A percentile compares a stretch with the other conserved stretches of the same genome.
Conservation (phyloP, 1,139 yeast genomes). For the Hyphopichia khmerensis region DNA sequence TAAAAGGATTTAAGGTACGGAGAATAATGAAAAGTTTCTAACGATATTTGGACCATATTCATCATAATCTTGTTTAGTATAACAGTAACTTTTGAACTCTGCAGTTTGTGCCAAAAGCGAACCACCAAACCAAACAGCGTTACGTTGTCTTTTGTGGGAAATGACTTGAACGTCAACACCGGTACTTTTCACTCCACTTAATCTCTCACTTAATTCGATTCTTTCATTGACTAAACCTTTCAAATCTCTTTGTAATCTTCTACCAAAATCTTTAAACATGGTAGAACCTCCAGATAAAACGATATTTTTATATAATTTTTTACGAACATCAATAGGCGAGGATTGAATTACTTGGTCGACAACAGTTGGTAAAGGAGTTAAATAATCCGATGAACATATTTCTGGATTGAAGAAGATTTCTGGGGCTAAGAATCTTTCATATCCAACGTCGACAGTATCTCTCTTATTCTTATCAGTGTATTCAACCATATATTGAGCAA, state of each 20-base stretch:
- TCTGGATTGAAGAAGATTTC: slow-evolving; percentile 98
- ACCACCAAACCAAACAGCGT: slow-evolving; percentile 99
- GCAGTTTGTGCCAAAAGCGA: slow-evolving; percentile 94
- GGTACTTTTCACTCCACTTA: slow-evolving; percentile 82
- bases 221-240: slow-evolving; percentile 86
- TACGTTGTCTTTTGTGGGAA: slow-evolving; percentile 94
- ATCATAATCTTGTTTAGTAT: slow-evolving; percentile 95
- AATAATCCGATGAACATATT: slow-evolving; percentile 89
- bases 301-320: slow-evolving; percentile 91
- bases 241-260: slow-evolving; percentile 94
- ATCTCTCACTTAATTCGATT: slow-evolving; percentile 74
- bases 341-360: slow-evolving; percentile 95
- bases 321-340: slow-evolving; percentile 96
- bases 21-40: slow-evolving; percentile 90
- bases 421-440: slow-evolving; percentile 96
- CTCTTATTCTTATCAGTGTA: slow-evolving; percentile 65
- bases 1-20: slow-evolving; percentile 59
- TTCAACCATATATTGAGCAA: slow-evolving; percentile 90
- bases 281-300: slow-evolving; percentile 97
- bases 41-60: slow-evolving; percentile 98
- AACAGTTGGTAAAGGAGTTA: slow-evolving; percentile 92
- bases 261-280: slow-evolving; percentile 97
- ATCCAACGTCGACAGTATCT: slow-evolving; percentile 85
- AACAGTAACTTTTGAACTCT: slow-evolving; percentile 93
- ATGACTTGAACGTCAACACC: slow-evolving; percentile 98